Evolutionary conservation across 805 yeast species (phyloP), one percentile per base, ranked within the genome.

Genomic region (Kluyveromyces starmeri): DNA sequence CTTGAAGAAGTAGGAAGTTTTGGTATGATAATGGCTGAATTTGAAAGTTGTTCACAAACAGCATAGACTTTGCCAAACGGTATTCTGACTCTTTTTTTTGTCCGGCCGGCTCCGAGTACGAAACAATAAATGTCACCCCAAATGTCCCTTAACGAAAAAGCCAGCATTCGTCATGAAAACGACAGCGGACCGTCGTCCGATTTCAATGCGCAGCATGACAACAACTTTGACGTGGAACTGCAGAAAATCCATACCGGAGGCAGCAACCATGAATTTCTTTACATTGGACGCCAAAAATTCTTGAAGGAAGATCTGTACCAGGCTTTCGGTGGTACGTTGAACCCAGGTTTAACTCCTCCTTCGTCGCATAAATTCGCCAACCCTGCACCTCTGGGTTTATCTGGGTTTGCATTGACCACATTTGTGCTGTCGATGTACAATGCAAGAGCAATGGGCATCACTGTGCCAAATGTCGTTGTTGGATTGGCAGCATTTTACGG

Each of bases 281-380:
- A 65, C 42, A 71, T 84, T 44, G 95, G 95, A 4, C 69, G 75
- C 47, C 76, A 79, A 42, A 77, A 71, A 54, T 84, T 79, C 41
- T 65, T 73, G 36, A 72, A 68, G 45, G 55, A 66, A 34, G 88
- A 81, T 34, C 64, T 81, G 37, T 59, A 64, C 34, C 58, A 58
- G 17, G 89, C 89, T 2, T 81, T 81, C 43, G 95, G 94, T 58
- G 95, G 95, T 77, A 68, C 81, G 13, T 62, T 82, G 53, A 76
- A 77, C 45, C 84, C 92, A 16, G 89, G 84, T 65, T 29, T 65
- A 37, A 55, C 72, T 19, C 67, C 70, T 12, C 69, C 73, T 5
- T 70, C 89, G 11, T 51, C 61, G 7, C 76, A 78, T 46, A 67
- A 68, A 42, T 66, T 77, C 45, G 83, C 73, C 28, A 76, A 75